A percentile compares a stretch with the other conserved stretches of the same genome.
Conservation (phyloP, 2,329 filamentous ascomycete species). For the Stachybotrys echinatus region DNA sequence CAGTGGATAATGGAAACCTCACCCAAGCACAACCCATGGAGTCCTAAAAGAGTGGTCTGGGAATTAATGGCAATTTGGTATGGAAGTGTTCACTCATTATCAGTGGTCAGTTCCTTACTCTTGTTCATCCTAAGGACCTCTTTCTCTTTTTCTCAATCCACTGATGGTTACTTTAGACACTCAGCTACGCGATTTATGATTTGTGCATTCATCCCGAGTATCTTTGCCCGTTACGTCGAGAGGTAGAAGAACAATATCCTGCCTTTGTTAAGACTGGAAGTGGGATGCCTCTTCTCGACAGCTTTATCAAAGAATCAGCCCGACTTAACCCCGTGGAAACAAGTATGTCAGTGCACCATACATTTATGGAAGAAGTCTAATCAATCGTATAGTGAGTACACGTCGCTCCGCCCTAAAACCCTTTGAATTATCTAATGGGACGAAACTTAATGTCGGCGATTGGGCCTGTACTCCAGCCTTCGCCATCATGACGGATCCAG, state of each 20-base stretch:
- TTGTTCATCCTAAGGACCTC: too few species aligned
- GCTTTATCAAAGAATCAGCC: slow-evolving; percentile 6
- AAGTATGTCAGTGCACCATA: not conserved
- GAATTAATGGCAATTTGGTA: slow-evolving; percentile 5
- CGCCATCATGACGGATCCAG: not conserved
- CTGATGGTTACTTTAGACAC: slow-evolving; percentile 2
- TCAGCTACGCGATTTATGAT: not conserved
- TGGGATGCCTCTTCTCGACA: slow-evolving; percentile 2
- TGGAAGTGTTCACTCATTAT: too few species aligned
- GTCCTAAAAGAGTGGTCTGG: not conserved
- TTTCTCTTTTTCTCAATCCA: too few species aligned
- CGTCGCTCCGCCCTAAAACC: not conserved
- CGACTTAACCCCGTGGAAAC: slow-evolving; percentile 1
- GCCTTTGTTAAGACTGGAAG: not conserved
- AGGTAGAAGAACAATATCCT: not conserved
- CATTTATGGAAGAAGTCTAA: too few species aligned
- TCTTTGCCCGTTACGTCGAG: not conserved
- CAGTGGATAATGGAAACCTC: slow-evolving; percentile 5
- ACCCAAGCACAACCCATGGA: slow-evolving; percentile 2
- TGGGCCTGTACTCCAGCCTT: not conserved
- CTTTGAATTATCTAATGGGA: slow-evolving; percentile 2
- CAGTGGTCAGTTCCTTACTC: too few species aligned
- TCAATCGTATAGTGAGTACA: too few species aligned
- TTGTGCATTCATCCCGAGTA: slow-evolving; percentile 3
- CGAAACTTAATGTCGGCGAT: not conserved